Conservation (phyloP, 768 basidiomycete species). For the Naganishia vishniacii region DNA sequence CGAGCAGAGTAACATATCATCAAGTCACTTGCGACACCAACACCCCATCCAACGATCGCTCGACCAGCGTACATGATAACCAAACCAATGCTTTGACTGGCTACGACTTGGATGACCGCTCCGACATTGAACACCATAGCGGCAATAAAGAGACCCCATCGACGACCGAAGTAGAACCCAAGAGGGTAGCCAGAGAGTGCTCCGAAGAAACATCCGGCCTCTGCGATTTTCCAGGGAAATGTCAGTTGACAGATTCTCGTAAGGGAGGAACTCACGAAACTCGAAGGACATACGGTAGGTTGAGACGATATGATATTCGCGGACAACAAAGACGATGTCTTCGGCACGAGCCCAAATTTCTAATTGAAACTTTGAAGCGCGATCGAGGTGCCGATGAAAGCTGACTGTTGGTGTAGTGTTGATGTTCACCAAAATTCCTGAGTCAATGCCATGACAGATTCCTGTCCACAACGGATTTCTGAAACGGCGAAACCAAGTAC, state of each 20-base stretch:
- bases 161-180: slow-evolving; percentile 26
- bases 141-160: slow-evolving; percentile 24
- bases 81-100: slow-evolving; percentile 25
- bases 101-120: slow-evolving; percentile 47
- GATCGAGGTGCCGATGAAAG: slow-evolving; percentile 54
- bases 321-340: slow-evolving; percentile 37
- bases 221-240: neutral
- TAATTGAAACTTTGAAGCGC: slow-evolving; percentile 51
- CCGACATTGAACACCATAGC: slow-evolving; percentile 51
- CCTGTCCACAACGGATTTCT: too few species aligned
- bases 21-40: slow-evolving; percentile 45
- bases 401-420: slow-evolving; percentile 45
- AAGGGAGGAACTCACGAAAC: too few species aligned
- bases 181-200: slow-evolving; percentile 25
- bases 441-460: too few species aligned
- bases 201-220: slow-evolving; percentile 25
- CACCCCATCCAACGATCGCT: slow-evolving; percentile 51
- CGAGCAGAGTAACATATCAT: slow-evolving; percentile 14
- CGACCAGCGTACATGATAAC: slow-evolving; percentile 52
- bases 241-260: too few species aligned
- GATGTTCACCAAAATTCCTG: too few species aligned
- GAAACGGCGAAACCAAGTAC: too few species aligned
- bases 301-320: slow-evolving; percentile 55
- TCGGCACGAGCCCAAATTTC: slow-evolving; percentile 51
- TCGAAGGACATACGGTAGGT: slow-evolving; percentile 50